Percentiles rank a stretch among this genome's conserved stretches.
phyloP scores from a whole-genome alignment of 768 basidiomycete species.

The Agaricus subrufescens region DNA sequence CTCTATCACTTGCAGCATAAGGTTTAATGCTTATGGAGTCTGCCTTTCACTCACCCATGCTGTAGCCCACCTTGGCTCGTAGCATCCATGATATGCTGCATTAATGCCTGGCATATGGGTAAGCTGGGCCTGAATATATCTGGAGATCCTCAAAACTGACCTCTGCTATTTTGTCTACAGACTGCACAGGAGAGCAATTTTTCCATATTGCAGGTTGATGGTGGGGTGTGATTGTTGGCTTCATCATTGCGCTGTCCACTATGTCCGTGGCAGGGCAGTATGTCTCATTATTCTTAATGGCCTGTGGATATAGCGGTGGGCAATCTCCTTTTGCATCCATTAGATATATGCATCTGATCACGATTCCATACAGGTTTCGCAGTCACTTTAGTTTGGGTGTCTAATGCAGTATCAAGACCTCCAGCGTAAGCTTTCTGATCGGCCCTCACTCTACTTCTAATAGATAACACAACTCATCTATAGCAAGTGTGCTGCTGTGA shows the following conservation, averaged over 20 bases:
- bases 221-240: slow-evolving; percentile 55
- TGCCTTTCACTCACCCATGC: background rate
- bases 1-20: slow-evolving; percentile 51
- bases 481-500: slow-evolving; percentile 44
- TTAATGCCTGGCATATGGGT: slow-evolving; percentile 49
- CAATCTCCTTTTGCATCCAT: no score
- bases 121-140: background rate
- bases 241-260: slow-evolving; percentile 51
- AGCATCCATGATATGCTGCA: slow-evolving; percentile 36
- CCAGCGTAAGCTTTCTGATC: slow-evolving; percentile 20
- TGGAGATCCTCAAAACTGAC: no score
- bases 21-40: slow-evolving; percentile 11
- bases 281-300: slow-evolving; percentile 57
- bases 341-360: background rate
- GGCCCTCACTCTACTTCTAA: background rate
- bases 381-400: slow-evolving; percentile 52
- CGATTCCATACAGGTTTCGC: slow-evolving; percentile 27
- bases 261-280: slow-evolving; percentile 45
- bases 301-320: slow-evolving; percentile 28
- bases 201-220: slow-evolving; percentile 49
- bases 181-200: slow-evolving; percentile 54
- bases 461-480: background rate
- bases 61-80: slow-evolving; percentile 58
- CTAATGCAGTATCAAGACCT: slow-evolving; percentile 55
- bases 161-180: slow-evolving; percentile 16